phyloP scores from a whole-genome alignment of 2,329 filamentous ascomycete species.

The Hypoxylon sp. region DNA sequence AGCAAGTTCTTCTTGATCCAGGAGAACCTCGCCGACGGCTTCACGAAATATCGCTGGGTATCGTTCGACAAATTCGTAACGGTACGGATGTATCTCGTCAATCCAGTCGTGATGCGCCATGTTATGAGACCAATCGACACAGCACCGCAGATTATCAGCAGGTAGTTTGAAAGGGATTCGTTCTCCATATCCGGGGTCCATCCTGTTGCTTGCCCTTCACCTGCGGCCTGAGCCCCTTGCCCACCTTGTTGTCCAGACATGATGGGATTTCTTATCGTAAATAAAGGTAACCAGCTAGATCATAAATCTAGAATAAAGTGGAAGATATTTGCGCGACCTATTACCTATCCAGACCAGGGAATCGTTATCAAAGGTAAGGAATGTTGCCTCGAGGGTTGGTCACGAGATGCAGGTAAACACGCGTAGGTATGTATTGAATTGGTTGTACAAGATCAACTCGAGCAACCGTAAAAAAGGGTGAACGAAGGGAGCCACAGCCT shows the following conservation, averaged over 20 bases:
- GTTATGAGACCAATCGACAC: slow-evolving; percentile 72
- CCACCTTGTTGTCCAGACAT: slow-evolving; percentile 36
- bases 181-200: slow-evolving; percentile 59
- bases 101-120: slow-evolving; percentile 72
- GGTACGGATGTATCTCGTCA: slow-evolving; percentile 76
- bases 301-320: slow-evolving; percentile 9
- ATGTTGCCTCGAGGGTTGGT: slow-evolving; percentile 24
- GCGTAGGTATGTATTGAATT: slow-evolving; percentile 9
- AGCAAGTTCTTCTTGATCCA: slow-evolving; percentile 75
- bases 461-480: slow-evolving; percentile 20
- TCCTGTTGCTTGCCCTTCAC: slow-evolving; percentile 47
- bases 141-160: slow-evolving; percentile 72
- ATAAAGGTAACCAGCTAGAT: slow-evolving; percentile 19
- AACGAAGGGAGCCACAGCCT: slow-evolving; percentile 44
- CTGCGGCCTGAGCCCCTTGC: slow-evolving; percentile 36
- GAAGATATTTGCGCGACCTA: background rate
- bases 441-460: slow-evolving; percentile 44
- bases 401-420: slow-evolving; percentile 20
- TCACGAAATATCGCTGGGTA: slow-evolving; percentile 81
- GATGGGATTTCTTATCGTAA: slow-evolving; percentile 23
- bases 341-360: slow-evolving; percentile 3
- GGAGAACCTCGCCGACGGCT: slow-evolving; percentile 64
- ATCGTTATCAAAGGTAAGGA: slow-evolving; percentile 18
- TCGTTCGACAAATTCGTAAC: slow-evolving; percentile 82
- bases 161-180: slow-evolving; percentile 68